Base-by-base conservation (phyloP, 306 rosid genomes). In the Comarum palustre region DNA sequence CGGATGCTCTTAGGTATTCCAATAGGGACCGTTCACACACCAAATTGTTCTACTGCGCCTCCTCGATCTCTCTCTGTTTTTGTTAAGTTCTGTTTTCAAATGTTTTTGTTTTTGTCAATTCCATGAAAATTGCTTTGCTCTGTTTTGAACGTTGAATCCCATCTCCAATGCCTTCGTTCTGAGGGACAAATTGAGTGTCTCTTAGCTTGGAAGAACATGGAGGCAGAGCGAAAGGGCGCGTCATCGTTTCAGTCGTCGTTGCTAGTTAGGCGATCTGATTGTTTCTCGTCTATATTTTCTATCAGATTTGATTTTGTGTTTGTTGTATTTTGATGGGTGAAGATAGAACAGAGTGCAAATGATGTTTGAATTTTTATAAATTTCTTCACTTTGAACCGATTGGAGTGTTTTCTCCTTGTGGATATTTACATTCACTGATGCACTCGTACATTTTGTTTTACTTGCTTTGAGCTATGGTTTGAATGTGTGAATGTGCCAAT, bases 161-260 rank as follows among this genome's bases (percentile, higher is more conserved):
- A 17, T 48, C 55, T 17, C 10, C 10, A 54, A 8, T 20, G 43
- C 86, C 92, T 85, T 84, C 14, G 80, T 82, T 69, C 60, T 58
- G 54, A 45, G 81, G 72, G 92, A 80, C 75, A 58, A 39, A 20
- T 52, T 29, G 24, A 61, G 69, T 83, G 86, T 82, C 84, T 80
- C 83, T 69, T 74, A 51, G 55, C 43, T 82, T 55, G 22, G 73
- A 36, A 70, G 80, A 80, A 76, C 78, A 36, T 50, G 50, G 88
- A 89, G 96, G 91, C 60, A 91, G 36, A 89, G 16, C 76, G 67
- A 85, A 45, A 45, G 78, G 92, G 84, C 90, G 88, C 89, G 97
- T 82, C 86, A 91, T 91, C 97, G 90, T 91, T 91, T 91, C 96
- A 83, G 84, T 86, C 91, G 87, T 79, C 96, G 75, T 80, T 47